Evolutionary conservation across 2,329 filamentous ascomycete genomes (phyloP), one percentile per base, ranked within the genome.

Genomic region (Emmonsiellopsis sp.): DNA sequence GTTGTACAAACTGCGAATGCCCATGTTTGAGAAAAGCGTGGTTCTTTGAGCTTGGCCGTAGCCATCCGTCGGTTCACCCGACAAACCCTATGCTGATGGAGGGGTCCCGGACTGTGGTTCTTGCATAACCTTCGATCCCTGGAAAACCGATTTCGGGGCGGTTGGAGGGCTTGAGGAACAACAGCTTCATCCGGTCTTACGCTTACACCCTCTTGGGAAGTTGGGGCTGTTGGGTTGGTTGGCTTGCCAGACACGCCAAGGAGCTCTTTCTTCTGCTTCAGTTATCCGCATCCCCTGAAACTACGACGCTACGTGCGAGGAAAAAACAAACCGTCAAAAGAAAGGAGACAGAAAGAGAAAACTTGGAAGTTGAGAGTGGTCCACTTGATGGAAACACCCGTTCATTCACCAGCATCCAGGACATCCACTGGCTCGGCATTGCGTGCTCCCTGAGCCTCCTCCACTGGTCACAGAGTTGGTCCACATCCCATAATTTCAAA

Each of bases 11-110:
- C 31, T 34, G 44, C 44, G 30, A 16, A 46, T 46, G 31, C 32
- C 32, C 46, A 48, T 48, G 32, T 37, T 48, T 48, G 46, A 48
- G 16, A 16, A 38, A 37, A 38, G 46, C 46, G 34, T 48, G 46
- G 46, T 26, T 38, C 46, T 48, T 38, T 48, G 46, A 38, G 20
- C 20, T 26, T 26, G 20, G 20, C 46, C 34, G 7, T 7, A 47
- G 3, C 42, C 26, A 20, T 20, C 41, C 41, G 30, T 43, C 43
- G 43, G 43, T n/a, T 45, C 32, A 16, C 16, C 43, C 20, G 30
- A n/a, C 31, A 35, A 8, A 9, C n/a, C 15, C 31, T 13, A 15
- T 16, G 31, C 31, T 26, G 32, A 37, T 16, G 15, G 46, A 5
- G 13, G 32, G 32, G 46, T 34, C 26, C 7, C 8, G 41, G 41